These are phyloP conservation scores for Blastocystis sp. DNA, from an alignment of 352 stramenopile species.

Conservation along the genomic window DNA sequence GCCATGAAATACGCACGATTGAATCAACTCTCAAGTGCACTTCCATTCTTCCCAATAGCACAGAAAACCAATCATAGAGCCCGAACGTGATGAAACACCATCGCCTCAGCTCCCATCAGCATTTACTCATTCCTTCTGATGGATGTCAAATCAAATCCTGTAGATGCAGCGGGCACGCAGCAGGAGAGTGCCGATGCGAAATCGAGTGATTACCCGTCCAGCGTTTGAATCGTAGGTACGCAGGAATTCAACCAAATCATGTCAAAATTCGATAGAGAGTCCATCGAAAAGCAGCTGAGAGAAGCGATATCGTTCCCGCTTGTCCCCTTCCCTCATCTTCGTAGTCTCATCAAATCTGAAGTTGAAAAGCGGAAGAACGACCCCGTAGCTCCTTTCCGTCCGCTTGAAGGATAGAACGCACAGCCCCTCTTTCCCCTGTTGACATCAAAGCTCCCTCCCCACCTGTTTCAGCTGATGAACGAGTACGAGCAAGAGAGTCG, in stretches of 20 bases:
- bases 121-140: no score
- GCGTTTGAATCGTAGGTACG: background rate
- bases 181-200: no score
- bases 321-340: background rate
- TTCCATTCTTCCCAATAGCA: no score
- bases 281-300: slow-evolving; percentile 4
- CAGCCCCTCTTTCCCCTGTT: slow-evolving; percentile 40
- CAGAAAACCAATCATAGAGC: no score
- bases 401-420: background rate
- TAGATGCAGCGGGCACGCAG: no score
- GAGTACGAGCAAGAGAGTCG: slow-evolving; percentile 52
- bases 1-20: no score
- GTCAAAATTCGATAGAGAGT: slow-evolving; percentile 19
- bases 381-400: background rate
- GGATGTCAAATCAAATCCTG: no score
- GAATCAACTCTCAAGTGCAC: no score
- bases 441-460: slow-evolving; percentile 35
- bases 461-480: slow-evolving; percentile 58
- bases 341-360: slow-evolving; percentile 50
- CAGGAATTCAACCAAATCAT: slow-evolving; percentile 38
- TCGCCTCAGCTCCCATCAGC: no score
- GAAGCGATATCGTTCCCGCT: slow-evolving; percentile 7
- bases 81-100: no score
- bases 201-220: no score
- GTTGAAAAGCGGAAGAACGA: slow-evolving; percentile 14